A percentile compares a stretch with the other conserved stretches of the same genome.
Evolutionary conservation across 768 basidiomycete species (phyloP).

Genomic region (Termitomyces sp.): DNA sequence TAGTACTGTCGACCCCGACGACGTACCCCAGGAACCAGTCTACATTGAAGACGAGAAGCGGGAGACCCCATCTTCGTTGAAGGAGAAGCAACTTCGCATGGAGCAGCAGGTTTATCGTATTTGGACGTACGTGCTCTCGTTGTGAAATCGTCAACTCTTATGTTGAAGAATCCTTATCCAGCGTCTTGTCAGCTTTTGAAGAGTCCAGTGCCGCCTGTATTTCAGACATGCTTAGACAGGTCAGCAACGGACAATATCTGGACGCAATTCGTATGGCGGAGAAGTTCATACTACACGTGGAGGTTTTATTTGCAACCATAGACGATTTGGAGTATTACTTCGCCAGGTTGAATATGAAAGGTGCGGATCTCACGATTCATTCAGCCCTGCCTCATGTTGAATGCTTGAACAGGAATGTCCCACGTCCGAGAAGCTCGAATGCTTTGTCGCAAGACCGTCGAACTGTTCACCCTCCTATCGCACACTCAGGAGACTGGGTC

Average conservation of each 20-base stretch:
- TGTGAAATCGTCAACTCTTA: conserved; percentile 5
- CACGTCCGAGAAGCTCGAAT: conserved; percentile 98
- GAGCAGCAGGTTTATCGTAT: conserved; percentile 98
- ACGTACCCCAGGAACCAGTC: conserved; percentile 46
- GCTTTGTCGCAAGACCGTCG: conserved; percentile 98
- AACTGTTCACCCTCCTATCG: conserved; percentile 93
- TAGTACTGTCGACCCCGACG: conserved; percentile 52
- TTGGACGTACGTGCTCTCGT: conserved; percentile 76
- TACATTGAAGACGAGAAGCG: conserved; percentile 76
- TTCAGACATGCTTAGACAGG: conserved; percentile 96
- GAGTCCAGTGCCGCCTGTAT: conserved; percentile 99
- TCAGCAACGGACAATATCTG: conserved; percentile 94
- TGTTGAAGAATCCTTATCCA: conserved; percentile 23
- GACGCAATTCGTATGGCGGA: conserved; percentile 99
- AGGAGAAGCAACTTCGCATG: conserved; percentile 90
- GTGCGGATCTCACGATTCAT: conserved; percentile 36
- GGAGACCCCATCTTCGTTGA: conserved; percentile 76
- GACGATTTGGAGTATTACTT: conserved; percentile 95
- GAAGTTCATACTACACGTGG: conserved; percentile 97
- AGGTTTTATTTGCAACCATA: conserved; percentile 94
- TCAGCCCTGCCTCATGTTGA: conserved; percentile 12
- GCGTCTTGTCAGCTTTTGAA: conserved; percentile 95
- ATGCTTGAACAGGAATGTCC: conserved; percentile 72
- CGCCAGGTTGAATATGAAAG: conserved; percentile 74
- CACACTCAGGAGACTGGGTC: conserved; percentile 93